Percentiles rank a stretch among this genome's conserved stretches.
phyloP scores from a whole-genome alignment of 2,329 filamentous ascomycete genomes.

The Paramyrothecium sp. region DNA sequence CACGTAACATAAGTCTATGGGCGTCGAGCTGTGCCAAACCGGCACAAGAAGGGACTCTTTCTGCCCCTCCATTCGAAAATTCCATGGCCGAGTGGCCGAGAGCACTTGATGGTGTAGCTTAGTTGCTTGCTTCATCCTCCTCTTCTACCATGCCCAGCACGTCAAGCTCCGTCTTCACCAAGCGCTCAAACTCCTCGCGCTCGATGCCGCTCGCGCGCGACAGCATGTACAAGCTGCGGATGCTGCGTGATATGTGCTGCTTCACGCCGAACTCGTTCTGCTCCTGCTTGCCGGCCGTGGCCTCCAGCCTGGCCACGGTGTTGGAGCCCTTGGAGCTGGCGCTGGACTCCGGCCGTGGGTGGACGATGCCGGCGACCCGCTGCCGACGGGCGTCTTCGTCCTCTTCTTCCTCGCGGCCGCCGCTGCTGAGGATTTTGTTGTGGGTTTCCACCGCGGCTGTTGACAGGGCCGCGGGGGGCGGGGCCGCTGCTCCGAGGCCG shows the following conservation, averaged over 20 bases:
- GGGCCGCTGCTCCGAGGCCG: conserved; percentile 15
- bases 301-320: conserved; percentile 62
- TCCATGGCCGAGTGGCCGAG: no score
- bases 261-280: conserved; percentile 72
- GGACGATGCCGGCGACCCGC: conserved; percentile 35
- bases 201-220: conserved; percentile 71
- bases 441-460: conserved; percentile 20
- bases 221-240: conserved; percentile 74
- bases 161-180: conserved; percentile 71
- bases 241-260: conserved; percentile 74
- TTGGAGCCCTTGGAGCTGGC: conserved; percentile 54
- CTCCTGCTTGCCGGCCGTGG: conserved; percentile 53
- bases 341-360: conserved; percentile 59
- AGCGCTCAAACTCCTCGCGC: conserved; percentile 69
- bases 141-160: conserved; percentile 68
- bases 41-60: no score
- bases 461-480: conserved; percentile 13
- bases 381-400: conserved; percentile 24
- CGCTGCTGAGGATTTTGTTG: conserved; percentile 40
- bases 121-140: conserved; percentile 23
- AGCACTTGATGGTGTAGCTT: neutral
- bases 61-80: no score
- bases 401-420: conserved; percentile 36
- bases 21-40: no score
- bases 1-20: no score